Base-by-base conservation (phyloP, 78 protist species). In the Pelomyxa schiedti region DNA sequence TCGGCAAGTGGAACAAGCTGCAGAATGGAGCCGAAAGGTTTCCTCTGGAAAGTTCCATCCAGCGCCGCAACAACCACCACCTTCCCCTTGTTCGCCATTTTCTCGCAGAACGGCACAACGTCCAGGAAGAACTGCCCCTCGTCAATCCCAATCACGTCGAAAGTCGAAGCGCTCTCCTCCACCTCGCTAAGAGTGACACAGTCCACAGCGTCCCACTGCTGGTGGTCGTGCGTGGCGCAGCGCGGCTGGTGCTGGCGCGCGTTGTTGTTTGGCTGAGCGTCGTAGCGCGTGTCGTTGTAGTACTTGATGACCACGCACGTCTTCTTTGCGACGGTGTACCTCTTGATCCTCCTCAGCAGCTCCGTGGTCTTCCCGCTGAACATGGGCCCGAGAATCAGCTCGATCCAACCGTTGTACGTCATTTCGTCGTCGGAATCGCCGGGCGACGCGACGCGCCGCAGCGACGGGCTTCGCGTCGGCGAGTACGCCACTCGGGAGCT, bases 61-160 rank as follows among this genome's bases (percentile, higher is more conserved):
- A 93, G 78, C 5, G 97, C 93, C 1, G 94, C 79, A 28, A 93
- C 88, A 24, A 93, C 81, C 8, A 93, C 95, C 4, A 82, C 80
- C 78, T 89, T 88, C 42, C 97, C 97, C 16, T 52, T 74, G 40
- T 90, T 86, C 26, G 95, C 94, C 32, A 73, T 36, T 2, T 69
- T 52, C 38, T 89, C 94, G 66, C 90, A 79, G 42, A 90, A 93
- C 16, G 58, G 69, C 22, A 81, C 87, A 22, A 91, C 16, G 74
- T 91, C 97, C 29, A 92, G 91, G 79, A 91, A 93, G 83, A 90
- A 92, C 63, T 91, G 97, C 16, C 94, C 96, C 84, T 93, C 96
- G 72, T 93, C 96, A 39, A 93, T 78, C 42, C 90, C 96, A 9
- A 93, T 84, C n/a, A 89, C 92, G 42, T 87, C 88, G 72, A 70